A percentile compares a stretch with the other conserved stretches of the same genome.
phyloP scores from a whole-genome alignment of 2,329 filamentous ascomycete species.

The Lachnellula subtilissima region DNA sequence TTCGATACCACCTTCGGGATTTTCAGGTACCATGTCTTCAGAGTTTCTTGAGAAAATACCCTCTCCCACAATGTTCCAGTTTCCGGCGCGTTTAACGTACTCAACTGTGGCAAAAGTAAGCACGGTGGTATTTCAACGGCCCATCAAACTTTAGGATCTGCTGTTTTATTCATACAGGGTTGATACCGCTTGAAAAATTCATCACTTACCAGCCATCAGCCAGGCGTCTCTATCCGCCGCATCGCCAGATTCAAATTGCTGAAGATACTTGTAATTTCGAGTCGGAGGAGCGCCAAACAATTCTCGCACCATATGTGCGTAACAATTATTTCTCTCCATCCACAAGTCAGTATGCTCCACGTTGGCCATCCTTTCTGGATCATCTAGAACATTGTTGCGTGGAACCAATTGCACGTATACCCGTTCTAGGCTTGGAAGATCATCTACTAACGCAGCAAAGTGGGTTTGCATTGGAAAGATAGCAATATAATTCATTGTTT shows the following conservation, averaged over 20 bases:
- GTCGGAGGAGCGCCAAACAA: slow-evolving; percentile 25
- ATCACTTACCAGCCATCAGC: slow-evolving; percentile 34
- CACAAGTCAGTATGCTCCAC: slow-evolving; percentile 29
- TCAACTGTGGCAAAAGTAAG: slow-evolving; percentile 27
- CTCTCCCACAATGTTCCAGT: slow-evolving; percentile 41
- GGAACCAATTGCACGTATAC: slow-evolving; percentile 52
- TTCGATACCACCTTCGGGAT: slow-evolving; percentile 8
- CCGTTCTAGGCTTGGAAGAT: slow-evolving; percentile 46
- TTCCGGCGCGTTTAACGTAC: slow-evolving; percentile 35
- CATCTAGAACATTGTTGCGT: slow-evolving; percentile 32
- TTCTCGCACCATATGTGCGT: slow-evolving; percentile 26
- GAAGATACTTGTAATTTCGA: slow-evolving; percentile 41
- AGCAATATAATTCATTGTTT: slow-evolving; percentile 54
- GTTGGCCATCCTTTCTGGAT: slow-evolving; percentile 22
- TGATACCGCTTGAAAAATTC: neutral
- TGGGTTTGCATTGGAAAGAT: slow-evolving; percentile 64
- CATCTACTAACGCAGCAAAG: slow-evolving; percentile 44
- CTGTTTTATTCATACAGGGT: neutral
- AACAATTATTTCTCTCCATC: slow-evolving; percentile 30
- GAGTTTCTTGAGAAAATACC: slow-evolving; percentile 41
- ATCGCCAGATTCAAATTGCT: slow-evolving; percentile 48
- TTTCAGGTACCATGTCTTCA: slow-evolving; percentile 2
- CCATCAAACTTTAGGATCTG: neutral
- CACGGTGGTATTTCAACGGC: neutral
- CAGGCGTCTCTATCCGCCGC: slow-evolving; percentile 41